Conservation (phyloP, 495 filamentous ascomycete species). For the Acidomyces sp. region DNA sequence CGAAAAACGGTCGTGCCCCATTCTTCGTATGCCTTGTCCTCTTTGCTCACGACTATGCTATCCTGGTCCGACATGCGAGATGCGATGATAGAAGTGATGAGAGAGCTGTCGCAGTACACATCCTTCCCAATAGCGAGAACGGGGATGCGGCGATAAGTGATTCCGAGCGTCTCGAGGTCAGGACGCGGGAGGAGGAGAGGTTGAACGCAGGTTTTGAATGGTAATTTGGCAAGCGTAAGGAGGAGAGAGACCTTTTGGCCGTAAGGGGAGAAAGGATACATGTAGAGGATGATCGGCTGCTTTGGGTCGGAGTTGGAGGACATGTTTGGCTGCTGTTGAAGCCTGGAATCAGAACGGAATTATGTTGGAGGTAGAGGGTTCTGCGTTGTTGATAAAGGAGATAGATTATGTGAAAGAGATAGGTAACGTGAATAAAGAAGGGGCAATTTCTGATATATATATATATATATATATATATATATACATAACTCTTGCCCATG, state of each 20-base stretch:
- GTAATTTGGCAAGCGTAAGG: slow-evolving; percentile 10
- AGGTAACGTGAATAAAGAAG: too few relatives aligned
- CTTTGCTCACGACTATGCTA: not conserved
- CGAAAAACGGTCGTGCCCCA: slow-evolving; percentile 14
- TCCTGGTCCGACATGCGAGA: slow-evolving; percentile 6
- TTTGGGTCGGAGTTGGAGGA: too few relatives aligned
- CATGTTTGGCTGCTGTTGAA: too few relatives aligned
- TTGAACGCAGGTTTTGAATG: slow-evolving; percentile 14
- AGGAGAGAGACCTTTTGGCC: slow-evolving; percentile 20
- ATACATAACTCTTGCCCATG: too few relatives aligned
- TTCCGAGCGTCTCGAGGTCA: slow-evolving; percentile 20
- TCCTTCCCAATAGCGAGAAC: slow-evolving; percentile 26
- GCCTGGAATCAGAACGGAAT: too few relatives aligned
- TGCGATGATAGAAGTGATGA: slow-evolving; percentile 23
- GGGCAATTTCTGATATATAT: too few relatives aligned
- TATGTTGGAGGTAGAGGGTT: too few relatives aligned
- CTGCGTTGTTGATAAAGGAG: too few relatives aligned
- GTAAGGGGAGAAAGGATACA: slow-evolving; percentile 20
- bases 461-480: too few relatives aligned
- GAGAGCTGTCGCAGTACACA: slow-evolving; percentile 26
- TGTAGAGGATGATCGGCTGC: too few relatives aligned
- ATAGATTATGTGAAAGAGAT: too few relatives aligned
- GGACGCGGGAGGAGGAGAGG: slow-evolving; percentile 20
- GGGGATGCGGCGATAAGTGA: slow-evolving; percentile 29
- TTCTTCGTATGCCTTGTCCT: slow-evolving; percentile 18